Base-by-base conservation (phyloP, 148 eudicot genomes). In the Rhododendron griersonianum region DNA sequence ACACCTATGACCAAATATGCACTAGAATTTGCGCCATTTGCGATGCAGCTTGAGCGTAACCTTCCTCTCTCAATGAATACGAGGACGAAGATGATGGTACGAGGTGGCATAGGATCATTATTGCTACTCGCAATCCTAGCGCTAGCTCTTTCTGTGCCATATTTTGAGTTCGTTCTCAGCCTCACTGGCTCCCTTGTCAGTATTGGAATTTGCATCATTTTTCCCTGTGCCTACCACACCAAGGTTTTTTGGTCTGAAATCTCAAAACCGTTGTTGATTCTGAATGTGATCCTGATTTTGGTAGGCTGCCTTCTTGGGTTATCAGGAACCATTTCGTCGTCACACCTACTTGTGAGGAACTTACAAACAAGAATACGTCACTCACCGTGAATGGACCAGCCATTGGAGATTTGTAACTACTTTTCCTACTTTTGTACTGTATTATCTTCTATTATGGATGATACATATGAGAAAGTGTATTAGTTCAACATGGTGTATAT, bases 1-100 rank as follows among this genome's bases (percentile, higher is more conserved):
- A 92, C 98, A 1, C 95, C 98, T 18, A 93, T 95, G 95, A 94
- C 98, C 39, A 94, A 94, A 90, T 94, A 95, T 48, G 95, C 98
- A 0, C 92, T 95, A 11, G 92, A 93, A 82, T 93, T 93, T 50
- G 89, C 94, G 35, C 98, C 96, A 33, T 87, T 95, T 57, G 96
- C 98, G 0, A 90, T 90, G 61, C 91, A 93, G 57, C 88, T 93
- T 50, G 98, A 95, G 50, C 91, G 88, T 2, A 89, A 50, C 25
- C 92, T 95, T 86, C 91, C 94, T 5, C 81, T 51, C 21, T 82
- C 90, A 1, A 90, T 92, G 90, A 91, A 84, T 44, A 78, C 92
- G 4, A 88, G 91, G 81, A 91, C 90, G 21, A 93, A 84, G 86
- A 89, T 81, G 89, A 85, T 92, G 61, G 82, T 93, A 50, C 83